A percentile compares a stretch with the other conserved stretches of the same genome.
Conservation (phyloP, 2,329 filamentous ascomycete genomes). For the Cercospora sp. region DNA sequence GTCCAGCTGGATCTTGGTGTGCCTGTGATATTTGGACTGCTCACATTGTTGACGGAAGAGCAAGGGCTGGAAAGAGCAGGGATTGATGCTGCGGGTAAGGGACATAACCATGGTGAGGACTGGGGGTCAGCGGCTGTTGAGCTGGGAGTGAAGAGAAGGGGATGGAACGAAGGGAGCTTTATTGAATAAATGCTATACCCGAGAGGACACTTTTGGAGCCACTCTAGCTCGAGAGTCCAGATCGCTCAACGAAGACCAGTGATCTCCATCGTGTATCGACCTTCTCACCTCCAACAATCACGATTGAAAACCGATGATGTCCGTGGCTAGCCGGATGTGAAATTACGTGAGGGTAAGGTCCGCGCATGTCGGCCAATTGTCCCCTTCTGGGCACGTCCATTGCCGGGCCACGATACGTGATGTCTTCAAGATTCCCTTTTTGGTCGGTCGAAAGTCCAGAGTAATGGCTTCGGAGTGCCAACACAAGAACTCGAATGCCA, state of each 20-base stretch:
- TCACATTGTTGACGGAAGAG: constrained; percentile 85
- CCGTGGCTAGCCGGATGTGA: too few relatives aligned
- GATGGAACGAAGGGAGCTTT: constrained; percentile 73
- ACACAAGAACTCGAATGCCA: background rate
- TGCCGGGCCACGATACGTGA: background rate
- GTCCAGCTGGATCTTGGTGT: constrained; percentile 86
- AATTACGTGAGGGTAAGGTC: background rate
- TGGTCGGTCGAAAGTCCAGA: background rate
- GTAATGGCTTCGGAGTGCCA: background rate
- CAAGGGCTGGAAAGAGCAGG: constrained; percentile 86
- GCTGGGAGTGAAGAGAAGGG: constrained; percentile 81
- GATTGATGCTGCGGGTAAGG: constrained; percentile 49
- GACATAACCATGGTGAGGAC: constrained; percentile 94
- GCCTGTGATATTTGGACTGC: constrained; percentile 86
- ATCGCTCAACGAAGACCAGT: background rate
- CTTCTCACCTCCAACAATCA: background rate
- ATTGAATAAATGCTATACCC: constrained; percentile 41
- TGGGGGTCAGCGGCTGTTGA: constrained; percentile 96
- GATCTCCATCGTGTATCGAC: background rate
- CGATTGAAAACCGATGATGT: too few relatives aligned
- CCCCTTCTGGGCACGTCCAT: background rate
- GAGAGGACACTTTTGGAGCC: background rate
- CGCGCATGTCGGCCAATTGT: background rate
- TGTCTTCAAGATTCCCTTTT: background rate
- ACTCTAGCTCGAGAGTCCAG: background rate